These are phyloP conservation scores for Salvia miltiorrhiza DNA, from an alignment of 257 asterid species.

Conservation along the genomic window DNA sequence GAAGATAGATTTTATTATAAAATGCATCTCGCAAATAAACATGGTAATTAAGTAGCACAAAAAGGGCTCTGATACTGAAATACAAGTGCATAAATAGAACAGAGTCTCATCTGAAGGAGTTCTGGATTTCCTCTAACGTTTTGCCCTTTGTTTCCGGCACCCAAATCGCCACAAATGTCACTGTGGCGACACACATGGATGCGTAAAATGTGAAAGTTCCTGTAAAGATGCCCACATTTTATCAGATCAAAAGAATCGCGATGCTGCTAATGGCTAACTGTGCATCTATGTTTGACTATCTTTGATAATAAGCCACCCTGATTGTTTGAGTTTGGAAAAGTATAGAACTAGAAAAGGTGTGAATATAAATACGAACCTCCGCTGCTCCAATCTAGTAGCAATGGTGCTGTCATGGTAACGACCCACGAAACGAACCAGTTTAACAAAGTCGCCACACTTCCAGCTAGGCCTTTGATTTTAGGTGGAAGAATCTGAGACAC, in stretches of 20 bases:
- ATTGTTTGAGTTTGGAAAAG: neutral
- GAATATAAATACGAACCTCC: constrained; percentile 43
- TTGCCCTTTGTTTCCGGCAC: constrained; percentile 91
- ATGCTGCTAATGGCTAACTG: neutral
- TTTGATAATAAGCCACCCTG: neutral
- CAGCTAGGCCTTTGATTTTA: constrained; percentile 65
- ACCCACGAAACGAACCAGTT: constrained; percentile 60
- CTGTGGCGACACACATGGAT: constrained; percentile 31
- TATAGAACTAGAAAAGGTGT: neutral
- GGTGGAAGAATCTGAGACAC: constrained; percentile 60
- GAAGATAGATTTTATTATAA: neutral
- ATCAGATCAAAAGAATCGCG: neutral
- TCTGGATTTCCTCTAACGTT: constrained; percentile 70
- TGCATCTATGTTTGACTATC: neutral
- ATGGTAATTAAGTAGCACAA: constrained; percentile 1
- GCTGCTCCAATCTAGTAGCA: constrained; percentile 58
- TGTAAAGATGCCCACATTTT: constrained; percentile 15
- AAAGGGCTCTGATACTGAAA: neutral
- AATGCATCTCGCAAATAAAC: neutral
- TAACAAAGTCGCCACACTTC: constrained; percentile 49
- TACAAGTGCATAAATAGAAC: neutral
- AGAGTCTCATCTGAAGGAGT: constrained; percentile 41
- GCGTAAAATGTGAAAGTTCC: constrained; percentile 51
- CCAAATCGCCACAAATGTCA: constrained; percentile 53
- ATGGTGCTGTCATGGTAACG: constrained; percentile 54